Conservation (phyloP, 208 protist genomes). For the Leishmania gerbilli region DNA sequence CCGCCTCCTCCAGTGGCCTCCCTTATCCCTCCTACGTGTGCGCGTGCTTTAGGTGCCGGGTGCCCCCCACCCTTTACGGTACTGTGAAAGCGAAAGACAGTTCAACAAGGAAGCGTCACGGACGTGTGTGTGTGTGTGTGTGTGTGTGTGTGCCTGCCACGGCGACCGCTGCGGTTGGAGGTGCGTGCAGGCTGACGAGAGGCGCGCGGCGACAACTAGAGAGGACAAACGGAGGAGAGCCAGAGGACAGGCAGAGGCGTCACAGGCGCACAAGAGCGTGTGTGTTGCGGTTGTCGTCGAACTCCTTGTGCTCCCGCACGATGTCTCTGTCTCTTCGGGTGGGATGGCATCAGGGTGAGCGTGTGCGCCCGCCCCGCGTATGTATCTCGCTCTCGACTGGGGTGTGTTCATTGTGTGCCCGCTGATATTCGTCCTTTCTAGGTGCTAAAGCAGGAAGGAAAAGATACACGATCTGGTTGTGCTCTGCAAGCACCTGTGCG, state of each 20-base stretch:
- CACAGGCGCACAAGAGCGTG: neutral
- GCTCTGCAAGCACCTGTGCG: neutral
- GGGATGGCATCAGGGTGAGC: neutral
- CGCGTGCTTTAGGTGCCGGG: neutral
- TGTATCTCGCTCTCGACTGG: neutral
- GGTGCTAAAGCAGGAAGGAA: neutral
- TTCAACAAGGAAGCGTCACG: neutral
- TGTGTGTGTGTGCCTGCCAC: neutral
- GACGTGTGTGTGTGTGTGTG: neutral
- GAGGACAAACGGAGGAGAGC: no score
- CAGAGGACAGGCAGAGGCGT: neutral
- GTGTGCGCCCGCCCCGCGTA: neutral
- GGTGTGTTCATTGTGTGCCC: neutral
- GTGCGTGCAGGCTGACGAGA: no score
- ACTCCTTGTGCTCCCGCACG: neutral
- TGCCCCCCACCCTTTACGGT: neutral
- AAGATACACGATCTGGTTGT: neutral
- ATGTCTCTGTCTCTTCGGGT: neutral
- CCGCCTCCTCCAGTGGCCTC: slow-evolving; percentile 5
- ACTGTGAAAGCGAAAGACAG: neutral
- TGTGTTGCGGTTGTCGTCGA: neutral
- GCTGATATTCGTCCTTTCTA: neutral
- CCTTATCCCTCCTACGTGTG: neutral
- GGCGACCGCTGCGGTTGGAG: neutral
- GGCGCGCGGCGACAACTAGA: neutral